A percentile compares a stretch with the other conserved stretches of the same genome.
These are phyloP conservation scores for Globisporangium lucens DNA, from an alignment of 352 stramenopile species.

Conservation along the genomic window DNA sequence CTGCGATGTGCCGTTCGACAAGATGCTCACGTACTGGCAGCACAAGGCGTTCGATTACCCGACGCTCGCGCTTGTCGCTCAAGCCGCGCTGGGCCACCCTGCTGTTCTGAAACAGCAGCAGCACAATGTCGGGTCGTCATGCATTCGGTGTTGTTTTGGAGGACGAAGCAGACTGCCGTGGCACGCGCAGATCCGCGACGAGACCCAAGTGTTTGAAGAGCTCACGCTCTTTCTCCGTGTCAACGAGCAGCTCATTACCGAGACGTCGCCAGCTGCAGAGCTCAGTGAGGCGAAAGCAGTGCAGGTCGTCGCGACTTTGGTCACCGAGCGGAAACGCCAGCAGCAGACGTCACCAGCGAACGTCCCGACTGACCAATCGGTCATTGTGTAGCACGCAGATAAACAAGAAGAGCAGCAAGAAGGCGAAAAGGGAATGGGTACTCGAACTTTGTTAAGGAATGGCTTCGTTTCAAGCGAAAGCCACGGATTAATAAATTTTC, in stretches of 20 bases:
- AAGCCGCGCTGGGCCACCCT: slow-evolving; percentile 10
- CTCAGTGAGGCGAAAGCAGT: slow-evolving; percentile 4
- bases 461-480: background rate
- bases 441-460: background rate
- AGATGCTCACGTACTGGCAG: slow-evolving; percentile 21
- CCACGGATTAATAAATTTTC: background rate
- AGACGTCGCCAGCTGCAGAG: background rate
- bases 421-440: background rate
- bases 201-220: slow-evolving; percentile 11
- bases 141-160: slow-evolving; percentile 13
- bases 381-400: background rate
- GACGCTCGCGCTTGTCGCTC: slow-evolving; percentile 16
- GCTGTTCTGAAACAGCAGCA: background rate
- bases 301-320: slow-evolving; percentile 5
- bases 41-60: slow-evolving; percentile 26
- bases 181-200: slow-evolving; percentile 4
- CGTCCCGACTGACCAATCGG: background rate
- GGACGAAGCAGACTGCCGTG: slow-evolving; percentile 1
- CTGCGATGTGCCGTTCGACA: slow-evolving; percentile 19
- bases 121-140: background rate
- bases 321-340: slow-evolving; percentile 3
- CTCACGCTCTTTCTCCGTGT: slow-evolving; percentile 10
- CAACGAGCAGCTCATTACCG: slow-evolving; percentile 8
- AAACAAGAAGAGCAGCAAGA: background rate
- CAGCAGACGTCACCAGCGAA: background rate